Conservation (phyloP, 345 rosid species). For the Rhizophora mangle region DNA sequence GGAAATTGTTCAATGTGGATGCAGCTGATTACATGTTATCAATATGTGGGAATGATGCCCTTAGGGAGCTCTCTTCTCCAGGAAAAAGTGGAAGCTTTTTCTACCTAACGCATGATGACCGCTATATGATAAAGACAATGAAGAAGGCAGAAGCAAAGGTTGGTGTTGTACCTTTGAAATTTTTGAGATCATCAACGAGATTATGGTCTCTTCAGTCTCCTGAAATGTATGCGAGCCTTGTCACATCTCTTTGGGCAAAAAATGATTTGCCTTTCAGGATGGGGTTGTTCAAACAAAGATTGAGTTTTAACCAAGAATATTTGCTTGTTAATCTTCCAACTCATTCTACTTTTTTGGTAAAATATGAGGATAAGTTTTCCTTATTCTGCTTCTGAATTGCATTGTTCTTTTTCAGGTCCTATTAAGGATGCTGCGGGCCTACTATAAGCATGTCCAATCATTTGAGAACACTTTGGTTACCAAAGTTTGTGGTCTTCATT, state of each 20-base stretch:
- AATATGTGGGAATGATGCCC: slow-evolving; percentile 90
- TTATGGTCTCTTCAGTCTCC: too few relatives aligned
- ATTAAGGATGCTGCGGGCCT: slow-evolving; percentile 92
- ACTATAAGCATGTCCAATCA: slow-evolving; percentile 86
- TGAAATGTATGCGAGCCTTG: not conserved
- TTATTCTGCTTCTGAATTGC: not conserved
- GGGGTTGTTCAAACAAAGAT: not conserved
- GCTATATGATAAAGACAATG: slow-evolving; percentile 97
- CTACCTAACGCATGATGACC: slow-evolving; percentile 86
- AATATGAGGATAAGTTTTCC: not conserved
- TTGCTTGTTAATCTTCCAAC: not conserved
- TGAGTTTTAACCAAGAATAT: too few relatives aligned
- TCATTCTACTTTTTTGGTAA: not conserved
- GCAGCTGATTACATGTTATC: slow-evolving; percentile 98
- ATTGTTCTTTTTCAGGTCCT: slow-evolving; percentile 51
- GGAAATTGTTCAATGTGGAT: slow-evolving; percentile 85
- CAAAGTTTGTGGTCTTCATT: slow-evolving; percentile 89
- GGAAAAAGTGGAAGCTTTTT: slow-evolving; percentile 99
- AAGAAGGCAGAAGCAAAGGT: slow-evolving; percentile 96
- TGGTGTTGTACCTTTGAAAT: slow-evolving; percentile 11
- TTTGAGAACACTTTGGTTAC: slow-evolving; percentile 89
- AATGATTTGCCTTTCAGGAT: not conserved
- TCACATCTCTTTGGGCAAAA: not conserved
- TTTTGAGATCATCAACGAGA: too few relatives aligned
- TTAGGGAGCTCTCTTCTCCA: slow-evolving; percentile 96